Conservation (phyloP, 148 eudicot species). For the Limonium bicolor region DNA sequence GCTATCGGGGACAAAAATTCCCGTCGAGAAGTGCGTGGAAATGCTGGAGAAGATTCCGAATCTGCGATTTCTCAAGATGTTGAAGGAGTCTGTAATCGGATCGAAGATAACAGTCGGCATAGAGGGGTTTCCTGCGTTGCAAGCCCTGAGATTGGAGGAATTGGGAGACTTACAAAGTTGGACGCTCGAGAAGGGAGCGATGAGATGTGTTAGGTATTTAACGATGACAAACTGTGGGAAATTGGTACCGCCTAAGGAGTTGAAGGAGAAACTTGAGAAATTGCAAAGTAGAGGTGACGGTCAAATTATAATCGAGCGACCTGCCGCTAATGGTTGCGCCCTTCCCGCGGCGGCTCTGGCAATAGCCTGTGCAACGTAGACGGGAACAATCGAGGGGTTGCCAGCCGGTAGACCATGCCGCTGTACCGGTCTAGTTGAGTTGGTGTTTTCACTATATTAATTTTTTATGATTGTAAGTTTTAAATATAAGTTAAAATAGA, state of each 20-base stretch:
- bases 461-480: no score
- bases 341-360: no score
- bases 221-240: not conserved
- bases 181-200: slow-evolving; percentile 5
- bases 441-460: no score
- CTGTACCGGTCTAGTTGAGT: no score
- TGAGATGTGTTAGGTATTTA: slow-evolving; percentile 7
- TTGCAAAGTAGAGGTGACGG: not conserved
- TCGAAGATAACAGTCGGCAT: slow-evolving; percentile 5
- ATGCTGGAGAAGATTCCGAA: slow-evolving; percentile 16
- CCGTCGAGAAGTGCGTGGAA: not conserved
- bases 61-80: slow-evolving; percentile 13
- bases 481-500: no score
- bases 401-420: no score
- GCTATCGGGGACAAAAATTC: slow-evolving; percentile 6
- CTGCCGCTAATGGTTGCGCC: no score
- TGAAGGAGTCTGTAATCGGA: slow-evolving; percentile 6
- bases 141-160: slow-evolving; percentile 6
- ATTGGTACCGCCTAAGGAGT: not conserved
- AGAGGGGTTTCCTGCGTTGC: slow-evolving; percentile 11
- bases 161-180: not conserved
- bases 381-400: no score
- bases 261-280: not conserved
- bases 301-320: no score
- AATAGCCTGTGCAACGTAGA: no score